phyloP scores from a whole-genome alignment of 2,329 filamentous ascomycete species.

The Claviceps spartinae region DNA sequence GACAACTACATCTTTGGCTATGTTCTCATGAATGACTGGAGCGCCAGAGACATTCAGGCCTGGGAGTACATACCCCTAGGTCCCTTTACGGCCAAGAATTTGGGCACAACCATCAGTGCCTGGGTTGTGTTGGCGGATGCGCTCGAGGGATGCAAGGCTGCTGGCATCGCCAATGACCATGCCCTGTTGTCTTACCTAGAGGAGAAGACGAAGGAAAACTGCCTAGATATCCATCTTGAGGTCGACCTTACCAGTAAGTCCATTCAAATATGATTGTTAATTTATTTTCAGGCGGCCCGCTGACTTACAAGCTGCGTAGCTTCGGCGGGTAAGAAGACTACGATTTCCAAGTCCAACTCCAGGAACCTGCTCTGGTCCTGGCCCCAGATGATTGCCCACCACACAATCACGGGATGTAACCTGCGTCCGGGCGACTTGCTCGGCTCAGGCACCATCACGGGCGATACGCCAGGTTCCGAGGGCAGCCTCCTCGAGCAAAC shows the following conservation, averaged over 20 bases:
- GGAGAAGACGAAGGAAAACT: constrained; percentile 32
- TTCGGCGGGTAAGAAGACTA: constrained; percentile 17
- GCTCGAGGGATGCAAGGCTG: constrained; percentile 20
- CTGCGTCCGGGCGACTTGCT: constrained; percentile 62
- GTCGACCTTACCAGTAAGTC: constrained; percentile 26
- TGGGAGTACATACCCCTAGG: constrained; percentile 49
- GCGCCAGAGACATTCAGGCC: constrained; percentile 45
- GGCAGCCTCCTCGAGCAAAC: constrained; percentile 64
- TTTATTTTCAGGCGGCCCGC: too few species aligned
- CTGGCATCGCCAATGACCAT: constrained; percentile 19
- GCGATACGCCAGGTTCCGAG: constrained; percentile 46
- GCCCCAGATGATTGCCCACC: constrained; percentile 72
- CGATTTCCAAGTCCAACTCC: constrained; percentile 22
- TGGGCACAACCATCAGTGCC: constrained; percentile 45
- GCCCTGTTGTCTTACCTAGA: constrained; percentile 33
- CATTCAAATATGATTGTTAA: neutral
- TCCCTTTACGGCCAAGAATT: constrained; percentile 48
- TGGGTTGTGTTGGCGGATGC: constrained; percentile 52
- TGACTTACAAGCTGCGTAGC: constrained; percentile 10
- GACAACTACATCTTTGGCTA: constrained; percentile 59
- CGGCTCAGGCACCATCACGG: constrained; percentile 64
- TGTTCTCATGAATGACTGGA: constrained; percentile 53
- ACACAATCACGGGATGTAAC: constrained; percentile 64
- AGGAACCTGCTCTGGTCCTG: constrained; percentile 59
- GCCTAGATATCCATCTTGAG: constrained; percentile 24